These are phyloP conservation scores for Clonostachys chloroleuca DNA, from an alignment of 2,329 filamentous ascomycete species.

Conservation along the genomic window DNA sequence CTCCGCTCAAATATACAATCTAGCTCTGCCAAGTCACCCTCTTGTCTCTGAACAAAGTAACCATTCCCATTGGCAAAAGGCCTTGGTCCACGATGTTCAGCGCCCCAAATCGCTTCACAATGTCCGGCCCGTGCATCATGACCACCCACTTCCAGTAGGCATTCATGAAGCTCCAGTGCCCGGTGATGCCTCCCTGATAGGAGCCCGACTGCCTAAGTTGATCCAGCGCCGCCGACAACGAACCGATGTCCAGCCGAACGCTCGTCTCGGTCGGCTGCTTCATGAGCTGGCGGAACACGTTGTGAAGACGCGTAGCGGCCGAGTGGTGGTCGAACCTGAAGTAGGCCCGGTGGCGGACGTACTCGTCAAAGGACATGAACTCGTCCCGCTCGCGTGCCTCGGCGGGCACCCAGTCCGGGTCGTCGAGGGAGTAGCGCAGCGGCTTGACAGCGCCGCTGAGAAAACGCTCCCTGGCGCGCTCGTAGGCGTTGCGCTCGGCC, in stretches of 20 bases:
- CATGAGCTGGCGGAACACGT: conserved; percentile 29
- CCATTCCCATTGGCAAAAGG: conserved; percentile 41
- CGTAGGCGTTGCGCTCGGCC: conserved; percentile 26
- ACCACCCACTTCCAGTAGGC: conserved; percentile 44
- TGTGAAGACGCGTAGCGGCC: conserved; percentile 11
- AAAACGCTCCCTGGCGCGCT: conserved; percentile 26
- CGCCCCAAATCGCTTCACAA: conserved; percentile 36
- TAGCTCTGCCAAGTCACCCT: conserved; percentile 32
- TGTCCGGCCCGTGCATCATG: conserved; percentile 36
- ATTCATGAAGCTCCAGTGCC: conserved; percentile 22
- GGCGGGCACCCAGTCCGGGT: conserved; percentile 20
- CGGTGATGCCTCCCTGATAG: conserved; percentile 12
- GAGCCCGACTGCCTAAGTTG: conserved; percentile 7
- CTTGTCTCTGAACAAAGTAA: conserved; percentile 35
- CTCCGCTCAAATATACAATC: conserved; percentile 5
- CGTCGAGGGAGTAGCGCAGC: conserved; percentile 3
- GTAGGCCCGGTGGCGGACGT: conserved; percentile 32
- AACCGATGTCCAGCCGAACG: conserved; percentile 14
- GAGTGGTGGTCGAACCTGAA: conserved; percentile 19
- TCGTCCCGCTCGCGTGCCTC: conserved; percentile 17
- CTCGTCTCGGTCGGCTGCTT: conserved; percentile 17
- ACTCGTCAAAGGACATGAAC: conserved; percentile 43
- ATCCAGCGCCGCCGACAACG: conserved; percentile 12
- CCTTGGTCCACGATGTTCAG: conserved; percentile 37
- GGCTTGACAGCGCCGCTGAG: conserved; percentile 9